A percentile compares a stretch with the other conserved stretches of the same genome.
Evolutionary conservation across 179 eudicot species (phyloP).

Genomic region (Beta lomatogona): DNA sequence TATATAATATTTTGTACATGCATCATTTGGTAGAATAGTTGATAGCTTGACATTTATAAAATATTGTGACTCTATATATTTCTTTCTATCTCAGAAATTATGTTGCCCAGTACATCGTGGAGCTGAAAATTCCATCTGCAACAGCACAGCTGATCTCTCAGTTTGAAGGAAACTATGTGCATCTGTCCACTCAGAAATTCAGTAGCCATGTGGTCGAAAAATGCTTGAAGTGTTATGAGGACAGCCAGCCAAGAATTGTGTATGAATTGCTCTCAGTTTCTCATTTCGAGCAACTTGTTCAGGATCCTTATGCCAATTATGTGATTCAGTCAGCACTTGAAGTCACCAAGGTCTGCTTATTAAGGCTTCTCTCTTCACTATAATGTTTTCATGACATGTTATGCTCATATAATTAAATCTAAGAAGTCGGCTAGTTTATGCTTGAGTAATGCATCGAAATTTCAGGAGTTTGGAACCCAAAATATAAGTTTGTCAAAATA

Average conservation of each 20-base stretch:
- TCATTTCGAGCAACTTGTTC: slow-evolving; percentile 67
- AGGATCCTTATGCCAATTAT: slow-evolving; percentile 78
- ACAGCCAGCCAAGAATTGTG: slow-evolving; percentile 53
- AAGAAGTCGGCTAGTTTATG: neutral
- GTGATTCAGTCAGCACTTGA: slow-evolving; percentile 71
- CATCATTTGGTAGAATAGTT: neutral
- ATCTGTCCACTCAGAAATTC: slow-evolving; percentile 68
- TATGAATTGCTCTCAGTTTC: slow-evolving; percentile 58
- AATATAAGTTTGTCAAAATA: neutral
- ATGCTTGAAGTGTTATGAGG: slow-evolving; percentile 51
- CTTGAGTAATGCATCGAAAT: neutral
- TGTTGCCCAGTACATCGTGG: slow-evolving; percentile 69
- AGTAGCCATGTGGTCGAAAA: slow-evolving; percentile 85
- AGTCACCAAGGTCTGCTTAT: slow-evolving; percentile 52
- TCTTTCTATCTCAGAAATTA: slow-evolving; percentile 54
- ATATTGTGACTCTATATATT: neutral
- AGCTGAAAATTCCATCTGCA: slow-evolving; percentile 53
- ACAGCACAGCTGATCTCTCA: slow-evolving; percentile 47
- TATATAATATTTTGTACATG: neutral
- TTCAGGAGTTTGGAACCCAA: neutral
- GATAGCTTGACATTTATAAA: neutral
- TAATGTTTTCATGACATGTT: neutral
- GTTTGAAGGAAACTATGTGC: slow-evolving; percentile 57
- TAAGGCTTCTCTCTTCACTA: neutral
- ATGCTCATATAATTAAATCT: neutral